These are phyloP conservation scores for Kwoniella newhampshirensis DNA, from an alignment of 768 basidiomycete genomes.

Conservation along the genomic window DNA sequence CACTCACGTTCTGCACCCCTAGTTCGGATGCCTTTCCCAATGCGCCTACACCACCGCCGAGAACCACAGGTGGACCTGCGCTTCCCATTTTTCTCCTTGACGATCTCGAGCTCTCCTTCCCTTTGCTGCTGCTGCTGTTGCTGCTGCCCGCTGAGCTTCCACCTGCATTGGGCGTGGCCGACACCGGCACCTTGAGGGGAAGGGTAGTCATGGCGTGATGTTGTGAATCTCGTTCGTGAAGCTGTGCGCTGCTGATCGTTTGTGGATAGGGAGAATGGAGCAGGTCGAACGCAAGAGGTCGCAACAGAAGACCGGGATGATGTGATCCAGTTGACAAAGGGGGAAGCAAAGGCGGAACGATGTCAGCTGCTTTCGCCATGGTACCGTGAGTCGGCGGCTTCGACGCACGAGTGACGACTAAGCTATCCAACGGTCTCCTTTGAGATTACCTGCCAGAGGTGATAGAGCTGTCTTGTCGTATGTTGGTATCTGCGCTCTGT, in stretches of 20 bases:
- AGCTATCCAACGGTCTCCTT: neutral
- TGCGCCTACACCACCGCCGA: constrained; percentile 31
- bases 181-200: constrained; percentile 9
- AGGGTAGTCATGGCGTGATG: constrained; percentile 8
- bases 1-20: constrained; percentile 15
- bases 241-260: neutral
- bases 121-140: neutral
- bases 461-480: neutral
- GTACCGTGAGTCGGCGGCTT: too few species aligned
- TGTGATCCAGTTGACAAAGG: neutral
- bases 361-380: neutral
- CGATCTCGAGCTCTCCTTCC: constrained; percentile 8
- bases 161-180: neutral
- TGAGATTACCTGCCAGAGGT: too few species aligned
- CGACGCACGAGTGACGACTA: neutral
- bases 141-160: neutral
- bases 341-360: neutral
- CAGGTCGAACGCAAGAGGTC: neutral
- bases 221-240: neutral
- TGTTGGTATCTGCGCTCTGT: neutral
- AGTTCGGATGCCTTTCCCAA: constrained; percentile 19
- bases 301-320: too few species aligned
- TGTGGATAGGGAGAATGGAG: neutral
- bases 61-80: constrained; percentile 22
- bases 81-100: constrained; percentile 27